Conservation (phyloP, 2,329 filamentous ascomycete species). For the Hirsutella thompsonii region DNA sequence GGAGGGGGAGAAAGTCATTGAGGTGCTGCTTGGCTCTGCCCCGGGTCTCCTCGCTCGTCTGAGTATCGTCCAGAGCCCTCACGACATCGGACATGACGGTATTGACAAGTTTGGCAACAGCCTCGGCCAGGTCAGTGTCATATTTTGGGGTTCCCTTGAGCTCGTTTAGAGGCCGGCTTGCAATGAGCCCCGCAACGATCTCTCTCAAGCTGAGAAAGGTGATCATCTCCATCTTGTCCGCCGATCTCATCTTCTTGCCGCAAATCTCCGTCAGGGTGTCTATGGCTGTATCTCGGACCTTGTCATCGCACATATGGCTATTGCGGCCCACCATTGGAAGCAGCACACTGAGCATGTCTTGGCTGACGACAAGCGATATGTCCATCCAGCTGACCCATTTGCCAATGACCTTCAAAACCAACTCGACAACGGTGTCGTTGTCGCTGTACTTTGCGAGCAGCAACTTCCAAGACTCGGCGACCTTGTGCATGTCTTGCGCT, state of each 20-base stretch:
- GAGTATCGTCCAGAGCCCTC: conserved; percentile 61
- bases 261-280: conserved; percentile 94
- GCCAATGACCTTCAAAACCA: conserved; percentile 81
- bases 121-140: conserved; percentile 90
- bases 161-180: conserved; percentile 68
- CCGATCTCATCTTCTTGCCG: conserved; percentile 91
- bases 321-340: conserved; percentile 78
- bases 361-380: conserved; percentile 84
- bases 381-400: conserved; percentile 99
- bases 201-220: conserved; percentile 75
- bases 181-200: conserved; percentile 75
- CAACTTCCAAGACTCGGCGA: conserved; percentile 84
- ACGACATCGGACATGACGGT: conserved; percentile 79
- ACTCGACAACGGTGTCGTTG: conserved; percentile 64
- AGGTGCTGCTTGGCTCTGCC: conserved; percentile 70
- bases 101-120: conserved; percentile 91
- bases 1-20: conserved; percentile 70
- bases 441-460: conserved; percentile 67
- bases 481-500: conserved; percentile 74
- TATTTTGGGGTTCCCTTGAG: conserved; percentile 73
- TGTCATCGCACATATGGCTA: conserved; percentile 53
- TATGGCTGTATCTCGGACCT: conserved; percentile 79
- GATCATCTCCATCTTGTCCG: conserved; percentile 91
- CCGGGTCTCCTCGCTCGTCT: conserved; percentile 49
- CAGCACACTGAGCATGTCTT: conserved; percentile 71